Percentiles rank a stretch among this genome's conserved stretches.
Conservation (phyloP, 352 stramenopile species). For the Pythium pyrilobum region DNA sequence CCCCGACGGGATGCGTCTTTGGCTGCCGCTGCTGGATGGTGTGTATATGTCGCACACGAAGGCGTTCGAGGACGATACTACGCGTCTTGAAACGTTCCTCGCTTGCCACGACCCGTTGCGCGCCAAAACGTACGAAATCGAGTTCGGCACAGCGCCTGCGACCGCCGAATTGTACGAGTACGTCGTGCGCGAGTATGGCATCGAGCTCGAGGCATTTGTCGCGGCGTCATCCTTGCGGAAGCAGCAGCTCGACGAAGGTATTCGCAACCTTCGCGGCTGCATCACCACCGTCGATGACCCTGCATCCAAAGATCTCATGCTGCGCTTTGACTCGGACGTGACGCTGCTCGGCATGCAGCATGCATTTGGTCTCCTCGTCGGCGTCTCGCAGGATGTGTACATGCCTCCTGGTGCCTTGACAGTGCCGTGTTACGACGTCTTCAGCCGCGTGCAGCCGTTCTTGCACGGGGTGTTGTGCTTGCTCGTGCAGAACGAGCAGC, state of each 20-base stretch:
- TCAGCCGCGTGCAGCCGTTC: constrained; percentile 72
- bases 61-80: constrained; percentile 47
- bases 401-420: constrained; percentile 45
- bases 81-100: constrained; percentile 58
- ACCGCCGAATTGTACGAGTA: constrained; percentile 68
- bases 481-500: constrained; percentile 60
- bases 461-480: constrained; percentile 71
- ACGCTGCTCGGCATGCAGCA: constrained; percentile 62
- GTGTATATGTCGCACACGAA: constrained; percentile 58
- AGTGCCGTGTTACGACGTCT: constrained; percentile 70
- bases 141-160: constrained; percentile 59
- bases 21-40: constrained; percentile 74
- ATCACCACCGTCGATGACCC: constrained; percentile 56
- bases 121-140: constrained; percentile 77
- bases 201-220: constrained; percentile 43
- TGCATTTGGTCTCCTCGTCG: constrained; percentile 66
- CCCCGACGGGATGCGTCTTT: constrained; percentile 63
- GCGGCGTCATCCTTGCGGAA: constrained; percentile 6
- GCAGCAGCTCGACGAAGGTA: constrained; percentile 29
- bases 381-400: constrained; percentile 78
- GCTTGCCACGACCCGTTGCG: constrained; percentile 74
- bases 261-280: constrained; percentile 44
- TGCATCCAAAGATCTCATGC: constrained; percentile 52
- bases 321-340: constrained; percentile 75
- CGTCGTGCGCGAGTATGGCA: constrained; percentile 66